Conservation (phyloP, 2,329 filamentous ascomycete genomes). For the Tolypocladium endophyticum region DNA sequence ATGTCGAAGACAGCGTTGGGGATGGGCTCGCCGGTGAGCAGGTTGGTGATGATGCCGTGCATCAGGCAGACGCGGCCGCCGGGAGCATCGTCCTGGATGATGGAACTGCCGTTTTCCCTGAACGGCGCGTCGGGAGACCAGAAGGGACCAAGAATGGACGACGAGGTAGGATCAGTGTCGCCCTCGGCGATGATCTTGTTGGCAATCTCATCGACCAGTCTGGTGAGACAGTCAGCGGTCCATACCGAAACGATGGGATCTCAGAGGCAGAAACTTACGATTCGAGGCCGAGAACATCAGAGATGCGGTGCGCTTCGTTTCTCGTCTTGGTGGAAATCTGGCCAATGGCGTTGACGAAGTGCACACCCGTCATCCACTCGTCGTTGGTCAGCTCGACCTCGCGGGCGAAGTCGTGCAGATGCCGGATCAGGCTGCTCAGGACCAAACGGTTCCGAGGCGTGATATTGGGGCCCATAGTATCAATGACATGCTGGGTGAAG, state of each 20-base stretch:
- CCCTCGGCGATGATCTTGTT: conserved; percentile 53
- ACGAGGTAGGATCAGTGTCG: conserved; percentile 56
- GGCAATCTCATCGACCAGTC: conserved; percentile 50
- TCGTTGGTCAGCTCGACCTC: conserved; percentile 68
- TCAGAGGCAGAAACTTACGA: conserved; percentile 35
- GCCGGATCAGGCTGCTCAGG: conserved; percentile 52
- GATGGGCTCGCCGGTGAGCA: conserved; percentile 56
- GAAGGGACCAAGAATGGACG: conserved; percentile 67
- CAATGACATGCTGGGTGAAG: conserved; percentile 65
- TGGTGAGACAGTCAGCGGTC: conserved; percentile 14
- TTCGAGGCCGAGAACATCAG: conserved; percentile 64
- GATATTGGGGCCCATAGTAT: conserved; percentile 61
- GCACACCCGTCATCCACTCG: conserved; percentile 67
- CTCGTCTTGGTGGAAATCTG: conserved; percentile 57
- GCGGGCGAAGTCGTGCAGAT: conserved; percentile 69
- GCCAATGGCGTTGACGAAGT: conserved; percentile 66
- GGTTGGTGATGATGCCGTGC: conserved; percentile 58
- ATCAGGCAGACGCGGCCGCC: conserved; percentile 53
- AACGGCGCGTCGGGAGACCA: conserved; percentile 68
- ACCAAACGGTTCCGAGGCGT: conserved; percentile 54
- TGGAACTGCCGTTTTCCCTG: conserved; percentile 53
- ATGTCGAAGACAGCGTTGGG: conserved; percentile 62
- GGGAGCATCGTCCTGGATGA: conserved; percentile 52
- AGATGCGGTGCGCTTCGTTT: conserved; percentile 66
- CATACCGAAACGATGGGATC: background rate